A percentile compares a stretch with the other conserved stretches of the same genome.
Evolutionary conservation across 2,329 filamentous ascomycete genomes (phyloP).

Genomic region (Clonostachys solani): DNA sequence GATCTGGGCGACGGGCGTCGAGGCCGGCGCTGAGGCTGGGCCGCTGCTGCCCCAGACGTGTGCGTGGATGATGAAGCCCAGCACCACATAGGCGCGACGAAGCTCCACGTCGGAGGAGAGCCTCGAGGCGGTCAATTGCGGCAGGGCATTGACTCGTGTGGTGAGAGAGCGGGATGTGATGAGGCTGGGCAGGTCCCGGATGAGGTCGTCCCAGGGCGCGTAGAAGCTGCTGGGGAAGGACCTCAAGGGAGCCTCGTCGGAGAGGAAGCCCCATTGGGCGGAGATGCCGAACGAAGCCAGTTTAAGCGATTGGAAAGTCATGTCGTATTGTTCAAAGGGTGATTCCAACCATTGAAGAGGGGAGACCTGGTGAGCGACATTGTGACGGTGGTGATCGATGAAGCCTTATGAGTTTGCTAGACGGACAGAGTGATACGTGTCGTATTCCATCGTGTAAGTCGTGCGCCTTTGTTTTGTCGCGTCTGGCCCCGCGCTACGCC

Average conservation of each 20-base stretch:
- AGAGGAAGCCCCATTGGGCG: conserved; percentile 15
- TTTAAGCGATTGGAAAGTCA: conserved; percentile 10
- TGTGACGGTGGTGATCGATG: too few species aligned
- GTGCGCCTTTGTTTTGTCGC: too few species aligned
- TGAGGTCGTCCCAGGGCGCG: conserved; percentile 12
- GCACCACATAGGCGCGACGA: conserved; percentile 8
- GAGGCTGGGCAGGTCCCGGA: not conserved
- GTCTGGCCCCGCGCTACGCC: too few species aligned
- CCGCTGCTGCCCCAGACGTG: conserved; percentile 5
- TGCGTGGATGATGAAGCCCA: conserved; percentile 10
- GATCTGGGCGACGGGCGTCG: conserved; percentile 3
- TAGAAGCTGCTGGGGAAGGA: conserved; percentile 26
- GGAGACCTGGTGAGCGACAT: too few species aligned
- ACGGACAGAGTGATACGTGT: too few species aligned
- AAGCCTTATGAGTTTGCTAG: too few species aligned
- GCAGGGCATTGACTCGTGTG: conserved; percentile 2
- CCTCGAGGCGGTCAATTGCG: conserved; percentile 1
- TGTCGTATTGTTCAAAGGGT: not conserved
- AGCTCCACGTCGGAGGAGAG: conserved; percentile 6
- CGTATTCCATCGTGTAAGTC: too few species aligned
- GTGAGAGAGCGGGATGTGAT: conserved; percentile 2
- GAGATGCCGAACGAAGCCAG: conserved; percentile 16
- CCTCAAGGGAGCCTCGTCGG: conserved; percentile 38
- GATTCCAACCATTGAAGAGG: too few species aligned
- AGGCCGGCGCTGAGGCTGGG: not conserved